These are phyloP conservation scores for Aspergillus olivimuriae DNA, from an alignment of 495 filamentous ascomycete species.

Conservation along the genomic window DNA sequence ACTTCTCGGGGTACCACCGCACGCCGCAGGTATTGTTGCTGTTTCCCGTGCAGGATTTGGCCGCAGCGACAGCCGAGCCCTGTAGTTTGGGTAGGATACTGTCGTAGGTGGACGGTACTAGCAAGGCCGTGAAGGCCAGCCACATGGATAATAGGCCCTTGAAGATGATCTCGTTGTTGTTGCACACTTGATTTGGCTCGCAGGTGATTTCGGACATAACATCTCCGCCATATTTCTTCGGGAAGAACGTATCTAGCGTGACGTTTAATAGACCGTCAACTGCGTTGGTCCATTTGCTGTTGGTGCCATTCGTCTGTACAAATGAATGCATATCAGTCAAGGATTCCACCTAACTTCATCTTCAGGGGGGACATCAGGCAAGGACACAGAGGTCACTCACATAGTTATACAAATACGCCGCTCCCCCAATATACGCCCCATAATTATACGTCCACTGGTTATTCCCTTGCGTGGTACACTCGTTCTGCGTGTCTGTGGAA, in stretches of 20 bases:
- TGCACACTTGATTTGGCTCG: constrained; percentile 52
- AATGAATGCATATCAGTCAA: too few relatives aligned
- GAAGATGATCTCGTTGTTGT: constrained; percentile 60
- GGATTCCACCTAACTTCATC: too few relatives aligned
- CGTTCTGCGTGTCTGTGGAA: constrained; percentile 32
- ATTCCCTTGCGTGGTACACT: constrained; percentile 45
- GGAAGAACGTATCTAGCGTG: constrained; percentile 50
- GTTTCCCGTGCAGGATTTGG: constrained; percentile 55
- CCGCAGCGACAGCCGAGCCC: constrained; percentile 60
- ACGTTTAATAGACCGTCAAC: constrained; percentile 50
- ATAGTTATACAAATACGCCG: constrained; percentile 62
- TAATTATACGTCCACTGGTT: constrained; percentile 63
- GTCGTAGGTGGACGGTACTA: constrained; percentile 55
- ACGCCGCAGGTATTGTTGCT: constrained; percentile 57
- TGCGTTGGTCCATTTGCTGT: constrained; percentile 46
- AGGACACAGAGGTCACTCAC: constrained; percentile 37
- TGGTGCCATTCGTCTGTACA: constrained; percentile 51
- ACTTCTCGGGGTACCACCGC: constrained; percentile 56
- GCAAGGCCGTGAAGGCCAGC: constrained; percentile 51
- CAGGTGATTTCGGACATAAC: constrained; percentile 64
- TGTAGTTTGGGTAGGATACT: constrained; percentile 56
- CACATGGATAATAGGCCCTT: constrained; percentile 63
- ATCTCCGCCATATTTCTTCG: constrained; percentile 35
- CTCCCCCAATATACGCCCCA: constrained; percentile 58
- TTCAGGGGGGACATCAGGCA: too few relatives aligned